Percentiles rank a stretch among this genome's conserved stretches.
Conservation (phyloP, 2,329 filamentous ascomycete species). For the Thielaviopsis populi region DNA sequence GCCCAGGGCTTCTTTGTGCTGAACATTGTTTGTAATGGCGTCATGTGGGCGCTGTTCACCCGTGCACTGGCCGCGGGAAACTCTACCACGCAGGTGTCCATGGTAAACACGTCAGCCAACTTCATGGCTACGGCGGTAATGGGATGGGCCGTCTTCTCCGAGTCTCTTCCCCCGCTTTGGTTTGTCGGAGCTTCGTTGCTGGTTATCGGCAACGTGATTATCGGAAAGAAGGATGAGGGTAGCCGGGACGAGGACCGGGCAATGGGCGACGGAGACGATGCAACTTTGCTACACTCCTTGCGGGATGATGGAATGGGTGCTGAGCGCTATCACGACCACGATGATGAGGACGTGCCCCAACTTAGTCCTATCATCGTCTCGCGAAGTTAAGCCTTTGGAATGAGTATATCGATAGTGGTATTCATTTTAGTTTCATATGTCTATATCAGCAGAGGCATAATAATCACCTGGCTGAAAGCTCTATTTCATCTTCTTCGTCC, state of each 20-base stretch:
- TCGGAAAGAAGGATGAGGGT: slow-evolving; percentile 51
- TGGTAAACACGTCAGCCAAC: slow-evolving; percentile 71
- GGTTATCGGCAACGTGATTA: slow-evolving; percentile 63
- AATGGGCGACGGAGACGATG: slow-evolving; percentile 13
- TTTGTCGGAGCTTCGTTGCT: slow-evolving; percentile 59
- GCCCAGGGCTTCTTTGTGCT: slow-evolving; percentile 55
- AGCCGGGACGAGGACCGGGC: slow-evolving; percentile 2
- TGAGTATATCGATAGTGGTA: background rate
- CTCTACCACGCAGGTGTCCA: slow-evolving; percentile 64
- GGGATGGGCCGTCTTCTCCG: slow-evolving; percentile 54
- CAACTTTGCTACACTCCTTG: slow-evolving; percentile 19
- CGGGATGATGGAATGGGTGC: slow-evolving; percentile 24
- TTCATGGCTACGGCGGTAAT: slow-evolving; percentile 65
- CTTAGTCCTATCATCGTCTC: background rate
- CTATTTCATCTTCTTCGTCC: slow-evolving; percentile 28
- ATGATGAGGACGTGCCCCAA: slow-evolving; percentile 2
- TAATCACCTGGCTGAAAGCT: slow-evolving; percentile 28
- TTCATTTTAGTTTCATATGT: background rate
- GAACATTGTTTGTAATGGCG: slow-evolving; percentile 59
- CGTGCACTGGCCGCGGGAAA: slow-evolving; percentile 57
- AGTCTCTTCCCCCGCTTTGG: slow-evolving; percentile 58
- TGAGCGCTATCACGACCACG: slow-evolving; percentile 12
- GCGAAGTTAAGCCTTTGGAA: background rate
- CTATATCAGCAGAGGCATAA: background rate
- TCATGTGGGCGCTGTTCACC: slow-evolving; percentile 80